Evolutionary conservation across 179 eudicot species (phyloP).

Genomic region (Beta macrorhiza): DNA sequence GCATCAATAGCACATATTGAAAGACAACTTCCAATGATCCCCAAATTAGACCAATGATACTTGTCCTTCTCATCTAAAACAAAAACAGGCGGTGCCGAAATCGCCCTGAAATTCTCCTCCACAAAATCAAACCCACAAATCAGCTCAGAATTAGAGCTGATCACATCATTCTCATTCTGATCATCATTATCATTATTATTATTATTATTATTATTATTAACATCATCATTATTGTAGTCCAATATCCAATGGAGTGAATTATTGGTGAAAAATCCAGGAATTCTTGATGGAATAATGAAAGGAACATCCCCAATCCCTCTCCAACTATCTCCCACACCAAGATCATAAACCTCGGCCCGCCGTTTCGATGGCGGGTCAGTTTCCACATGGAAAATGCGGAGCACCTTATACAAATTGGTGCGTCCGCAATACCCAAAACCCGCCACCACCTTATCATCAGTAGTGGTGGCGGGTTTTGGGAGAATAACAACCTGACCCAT

Average conservation of each 20-base stretch:
- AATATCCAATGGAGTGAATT: slow-evolving; percentile 46
- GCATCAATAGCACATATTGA: slow-evolving; percentile 44
- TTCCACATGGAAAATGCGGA: slow-evolving; percentile 30
- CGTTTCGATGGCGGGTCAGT: slow-evolving; percentile 8
- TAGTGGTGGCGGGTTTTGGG: slow-evolving; percentile 25
- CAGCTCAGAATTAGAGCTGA: slow-evolving; percentile 11
- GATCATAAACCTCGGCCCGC: slow-evolving; percentile 34
- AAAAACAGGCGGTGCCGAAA: slow-evolving; percentile 32
- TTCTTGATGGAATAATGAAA: slow-evolving; percentile 27
- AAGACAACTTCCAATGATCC: slow-evolving; percentile 28
- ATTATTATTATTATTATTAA: neutral
- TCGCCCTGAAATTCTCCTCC: slow-evolving; percentile 31
- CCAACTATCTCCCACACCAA: slow-evolving; percentile 38
- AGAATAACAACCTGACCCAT: slow-evolving; percentile 36
- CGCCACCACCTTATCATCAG: slow-evolving; percentile 29
- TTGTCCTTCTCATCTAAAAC: slow-evolving; percentile 2
- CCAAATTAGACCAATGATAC: slow-evolving; percentile 39
- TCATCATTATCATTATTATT: neutral
- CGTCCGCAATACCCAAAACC: slow-evolving; percentile 38
- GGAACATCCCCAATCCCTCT: slow-evolving; percentile 37
- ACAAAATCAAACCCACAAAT: slow-evolving; percentile 47
- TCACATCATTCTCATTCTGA: neutral
- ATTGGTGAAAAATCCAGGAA: slow-evolving; percentile 32
- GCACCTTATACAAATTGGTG: slow-evolving; percentile 35
- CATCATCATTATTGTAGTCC: neutral